Evolutionary conservation across 169 alveolate genomes (phyloP), one percentile per base, ranked within the genome.

Genomic region (Cryptosporidium andersoni): DNA sequence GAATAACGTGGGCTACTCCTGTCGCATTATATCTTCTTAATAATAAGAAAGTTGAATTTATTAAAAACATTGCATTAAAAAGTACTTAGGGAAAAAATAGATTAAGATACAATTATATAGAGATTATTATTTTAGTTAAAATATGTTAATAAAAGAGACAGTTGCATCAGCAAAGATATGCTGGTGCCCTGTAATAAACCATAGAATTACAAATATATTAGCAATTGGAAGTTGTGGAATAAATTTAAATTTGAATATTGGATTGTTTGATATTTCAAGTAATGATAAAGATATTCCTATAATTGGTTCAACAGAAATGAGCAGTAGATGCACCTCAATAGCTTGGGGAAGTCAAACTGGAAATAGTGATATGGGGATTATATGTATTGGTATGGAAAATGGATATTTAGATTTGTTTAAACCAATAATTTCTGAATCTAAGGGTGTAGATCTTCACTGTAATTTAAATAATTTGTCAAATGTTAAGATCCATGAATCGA

Each of bases 201-300:
- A 42, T 45, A 49, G 51, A 36, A 74, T 25, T 51, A 42, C 47
- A 52, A 60, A 39, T 48, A 34, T 74, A 45, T 45, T 74, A n/a
- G 85, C 85, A 45, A 25, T 74, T 37, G 85, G 85, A 11, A 68
- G 85, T 11, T 74, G 85, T 34, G 85, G 85, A 58, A 39, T 74
- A 39, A 74, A 49, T 42, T 68, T 68, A 2, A 43, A 45, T 40
- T 62, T 74, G 16, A 62, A 64, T 56, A 64, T 74, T 52, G 62
- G 85, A 56, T 58, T 49, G 34, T 47, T 74, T 45, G 85, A 74
- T 16, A 62, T 74, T 25, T 45, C 85, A 2, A 55, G 60, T 39
- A 74, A 49, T 74, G 48, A 58, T 4, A 74, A 43, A 36, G 85
- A 74, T 4, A 56, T 74, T 37, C 49, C 39, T 37, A 74, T 39